phyloP scores from a whole-genome alignment of 2,329 filamentous ascomycete species.

The Paecilomyces formosus region DNA sequence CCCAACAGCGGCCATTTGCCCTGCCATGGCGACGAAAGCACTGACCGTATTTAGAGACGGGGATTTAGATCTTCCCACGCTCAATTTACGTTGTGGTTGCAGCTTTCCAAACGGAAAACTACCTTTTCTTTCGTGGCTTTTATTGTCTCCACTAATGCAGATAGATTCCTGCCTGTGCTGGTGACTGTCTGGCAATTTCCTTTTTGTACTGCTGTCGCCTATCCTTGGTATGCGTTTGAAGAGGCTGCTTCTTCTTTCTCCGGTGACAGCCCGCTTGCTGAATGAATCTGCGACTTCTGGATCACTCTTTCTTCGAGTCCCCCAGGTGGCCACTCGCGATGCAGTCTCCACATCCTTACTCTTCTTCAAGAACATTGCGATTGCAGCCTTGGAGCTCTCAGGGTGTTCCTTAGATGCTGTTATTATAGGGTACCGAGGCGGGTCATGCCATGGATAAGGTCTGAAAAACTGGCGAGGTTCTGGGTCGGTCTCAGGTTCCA shows the following conservation, averaged over 20 bases:
- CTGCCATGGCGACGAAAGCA: constrained; percentile 39
- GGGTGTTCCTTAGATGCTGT: constrained; percentile 36
- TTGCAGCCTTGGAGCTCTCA: constrained; percentile 48
- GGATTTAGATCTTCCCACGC: constrained; percentile 30
- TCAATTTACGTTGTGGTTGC: constrained; percentile 29
- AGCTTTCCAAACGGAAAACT: constrained; percentile 16
- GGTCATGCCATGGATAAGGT: constrained; percentile 45
- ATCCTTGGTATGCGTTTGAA: constrained; percentile 35
- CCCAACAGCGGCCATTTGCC: constrained; percentile 38
- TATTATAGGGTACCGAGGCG: constrained; percentile 20
- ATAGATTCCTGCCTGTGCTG: constrained; percentile 20
- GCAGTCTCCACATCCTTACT: constrained; percentile 46
- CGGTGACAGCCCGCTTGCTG: constrained; percentile 29
- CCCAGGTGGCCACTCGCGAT: constrained; percentile 50
- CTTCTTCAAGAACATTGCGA: constrained; percentile 43
- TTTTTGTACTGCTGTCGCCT: constrained; percentile 40
- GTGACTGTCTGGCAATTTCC: constrained; percentile 27
- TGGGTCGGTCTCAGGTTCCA: constrained; percentile 20
- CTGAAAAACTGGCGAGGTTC: constrained; percentile 30
- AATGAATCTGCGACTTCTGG: constrained; percentile 44
- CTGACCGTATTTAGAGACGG: constrained; percentile 31
- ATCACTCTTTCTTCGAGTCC: constrained; percentile 44
- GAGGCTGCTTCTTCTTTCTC: constrained; percentile 40
- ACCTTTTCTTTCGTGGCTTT: constrained; percentile 20
- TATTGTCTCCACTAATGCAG: constrained; percentile 10